Percentiles rank a stretch among this genome's conserved stretches.
These are phyloP conservation scores for Parathielavia hyrcaniae DNA, from an alignment of 495 filamentous ascomycete species.

Conservation along the genomic window DNA sequence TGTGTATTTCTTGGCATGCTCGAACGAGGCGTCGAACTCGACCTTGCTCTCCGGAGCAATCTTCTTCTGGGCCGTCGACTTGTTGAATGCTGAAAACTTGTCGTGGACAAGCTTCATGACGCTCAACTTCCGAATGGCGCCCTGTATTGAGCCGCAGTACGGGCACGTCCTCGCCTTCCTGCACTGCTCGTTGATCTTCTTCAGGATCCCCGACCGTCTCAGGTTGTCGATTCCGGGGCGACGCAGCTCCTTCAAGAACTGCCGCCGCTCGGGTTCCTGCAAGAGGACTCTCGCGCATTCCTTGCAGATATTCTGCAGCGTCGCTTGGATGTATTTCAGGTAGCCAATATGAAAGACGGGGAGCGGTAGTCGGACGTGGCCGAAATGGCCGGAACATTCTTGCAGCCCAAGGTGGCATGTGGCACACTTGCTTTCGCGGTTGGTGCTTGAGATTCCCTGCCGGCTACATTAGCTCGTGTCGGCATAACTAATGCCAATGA, in stretches of 20 bases:
- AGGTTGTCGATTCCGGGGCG: slow-evolving; percentile 81
- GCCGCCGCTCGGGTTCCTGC: slow-evolving; percentile 63
- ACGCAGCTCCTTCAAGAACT: slow-evolving; percentile 69
- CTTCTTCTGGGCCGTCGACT: slow-evolving; percentile 79
- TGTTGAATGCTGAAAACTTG: slow-evolving; percentile 79
- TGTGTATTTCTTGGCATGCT: slow-evolving; percentile 63
- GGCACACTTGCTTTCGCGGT: slow-evolving; percentile 53
- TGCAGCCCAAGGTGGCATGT: slow-evolving; percentile 75
- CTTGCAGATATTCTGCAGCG: slow-evolving; percentile 93
- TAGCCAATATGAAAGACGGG: slow-evolving; percentile 95
- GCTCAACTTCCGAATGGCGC: slow-evolving; percentile 79
- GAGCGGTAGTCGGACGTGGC: slow-evolving; percentile 79
- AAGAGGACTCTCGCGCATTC: slow-evolving; percentile 72
- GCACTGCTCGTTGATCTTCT: slow-evolving; percentile 81
- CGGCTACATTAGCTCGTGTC: slow-evolving; percentile 17
- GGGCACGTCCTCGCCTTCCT: slow-evolving; percentile 73
- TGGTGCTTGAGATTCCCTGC: slow-evolving; percentile 73
- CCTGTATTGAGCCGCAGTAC: slow-evolving; percentile 72
- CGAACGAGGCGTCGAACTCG: slow-evolving; percentile 76
- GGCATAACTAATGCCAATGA: background rate
- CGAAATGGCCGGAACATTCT: slow-evolving; percentile 90
- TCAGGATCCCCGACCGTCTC: slow-evolving; percentile 67
- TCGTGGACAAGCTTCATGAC: slow-evolving; percentile 91
- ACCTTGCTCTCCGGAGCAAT: slow-evolving; percentile 68
- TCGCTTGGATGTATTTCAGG: slow-evolving; percentile 79